These are phyloP conservation scores for Laguncularia racemosa DNA, from an alignment of 345 rosid species.

Conservation along the genomic window DNA sequence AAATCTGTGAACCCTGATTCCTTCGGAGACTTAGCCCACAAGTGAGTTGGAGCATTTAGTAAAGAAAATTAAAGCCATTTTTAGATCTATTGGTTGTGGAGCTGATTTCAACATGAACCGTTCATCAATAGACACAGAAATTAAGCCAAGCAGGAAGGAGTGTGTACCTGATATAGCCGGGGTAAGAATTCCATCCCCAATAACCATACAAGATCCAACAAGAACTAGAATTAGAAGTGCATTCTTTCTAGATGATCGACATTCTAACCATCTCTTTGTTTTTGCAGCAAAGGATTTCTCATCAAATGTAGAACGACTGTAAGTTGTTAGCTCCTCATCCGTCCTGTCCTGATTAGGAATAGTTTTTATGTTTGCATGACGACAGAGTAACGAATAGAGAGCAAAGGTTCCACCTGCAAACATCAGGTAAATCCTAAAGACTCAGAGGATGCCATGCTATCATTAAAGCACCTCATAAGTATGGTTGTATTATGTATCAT, in stretches of 20 bases:
- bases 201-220: constrained; percentile 51
- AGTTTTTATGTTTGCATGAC: constrained; percentile 40
- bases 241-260: constrained; percentile 4
- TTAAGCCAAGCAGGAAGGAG: neutral
- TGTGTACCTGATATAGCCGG: constrained; percentile 41
- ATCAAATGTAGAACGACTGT: constrained; percentile 11
- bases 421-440: no score
- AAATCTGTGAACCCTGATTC: no score
- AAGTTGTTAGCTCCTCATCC: constrained; percentile 39
- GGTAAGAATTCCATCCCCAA: constrained; percentile 51
- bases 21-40: no score
- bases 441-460: neutral
- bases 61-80: no score
- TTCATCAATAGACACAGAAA: no score
- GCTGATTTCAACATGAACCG: no score
- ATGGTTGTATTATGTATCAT: neutral
- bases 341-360: constrained; percentile 39
- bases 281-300: constrained; percentile 17
- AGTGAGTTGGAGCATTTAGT: no score
- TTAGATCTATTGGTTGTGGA: no score
- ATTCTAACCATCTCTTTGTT: constrained; percentile 22
- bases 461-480: neutral
- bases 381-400: constrained; percentile 43
- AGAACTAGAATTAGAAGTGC: constrained; percentile 25
- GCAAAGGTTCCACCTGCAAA: constrained; percentile 60